Conservation (phyloP, 2,329 filamentous ascomycete genomes). For the Exserohilum rostratum region DNA sequence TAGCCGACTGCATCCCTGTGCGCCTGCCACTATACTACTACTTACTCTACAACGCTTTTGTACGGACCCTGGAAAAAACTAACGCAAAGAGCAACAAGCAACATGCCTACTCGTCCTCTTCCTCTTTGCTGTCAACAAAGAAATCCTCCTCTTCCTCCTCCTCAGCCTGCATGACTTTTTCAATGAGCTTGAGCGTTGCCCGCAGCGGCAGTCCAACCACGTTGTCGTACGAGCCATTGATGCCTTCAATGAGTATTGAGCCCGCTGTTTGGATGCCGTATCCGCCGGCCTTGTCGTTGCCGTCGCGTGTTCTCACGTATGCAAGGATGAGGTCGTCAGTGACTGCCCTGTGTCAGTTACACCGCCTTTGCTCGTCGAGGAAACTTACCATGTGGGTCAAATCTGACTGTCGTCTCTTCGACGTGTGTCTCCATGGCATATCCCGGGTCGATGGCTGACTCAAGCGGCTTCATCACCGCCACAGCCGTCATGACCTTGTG, state of each 20-base stretch:
- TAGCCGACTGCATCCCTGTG: not conserved
- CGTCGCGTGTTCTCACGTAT: slow-evolving; percentile 85
- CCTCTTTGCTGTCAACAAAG: slow-evolving; percentile 26
- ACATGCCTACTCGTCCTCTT: slow-evolving; percentile 9
- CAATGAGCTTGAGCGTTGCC: slow-evolving; percentile 78
- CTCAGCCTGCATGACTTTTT: slow-evolving; percentile 82
- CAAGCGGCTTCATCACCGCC: slow-evolving; percentile 79
- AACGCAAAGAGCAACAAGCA: not conserved
- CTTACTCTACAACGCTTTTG: too few species aligned
- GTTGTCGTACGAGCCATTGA: slow-evolving; percentile 91
- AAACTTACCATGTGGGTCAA: slow-evolving; percentile 65
- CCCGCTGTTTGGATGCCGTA: slow-evolving; percentile 93
- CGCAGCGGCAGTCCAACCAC: slow-evolving; percentile 89
- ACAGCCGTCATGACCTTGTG: slow-evolving; percentile 90
- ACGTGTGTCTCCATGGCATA: slow-evolving; percentile 82
- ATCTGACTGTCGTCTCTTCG: slow-evolving; percentile 91
- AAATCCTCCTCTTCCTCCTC: slow-evolving; percentile 43
- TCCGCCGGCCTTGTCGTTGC: slow-evolving; percentile 93
- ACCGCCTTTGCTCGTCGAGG: not conserved
- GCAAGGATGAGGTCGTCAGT: slow-evolving; percentile 83
- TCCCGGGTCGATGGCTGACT: slow-evolving; percentile 80
- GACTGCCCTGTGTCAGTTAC: slow-evolving; percentile 45
- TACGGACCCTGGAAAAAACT: not conserved
- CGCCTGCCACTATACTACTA: too few species aligned
- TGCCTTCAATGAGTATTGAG: slow-evolving; percentile 82